Evolutionary conservation across 23 red algal genomes (phyloP).

Genomic region (Chondrus crispus): DNA sequence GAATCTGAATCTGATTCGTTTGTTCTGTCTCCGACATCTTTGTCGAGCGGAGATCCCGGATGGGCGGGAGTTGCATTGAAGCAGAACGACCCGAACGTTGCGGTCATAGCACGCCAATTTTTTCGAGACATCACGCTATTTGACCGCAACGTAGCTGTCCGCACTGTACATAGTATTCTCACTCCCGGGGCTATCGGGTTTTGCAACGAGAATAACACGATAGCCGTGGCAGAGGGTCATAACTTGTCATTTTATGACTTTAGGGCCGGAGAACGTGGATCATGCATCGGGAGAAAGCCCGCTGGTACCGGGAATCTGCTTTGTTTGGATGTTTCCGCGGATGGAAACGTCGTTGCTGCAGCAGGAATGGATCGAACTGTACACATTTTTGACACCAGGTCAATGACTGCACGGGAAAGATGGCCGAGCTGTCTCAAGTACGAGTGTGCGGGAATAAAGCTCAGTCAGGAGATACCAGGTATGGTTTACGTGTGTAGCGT

Average conservation of each 20-base stretch:
- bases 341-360: conserved; percentile 20
- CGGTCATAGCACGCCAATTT: conserved; percentile 8
- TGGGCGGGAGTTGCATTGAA: conserved; percentile 63
- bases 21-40: not conserved
- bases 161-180: not conserved
- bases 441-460: conserved; percentile 12
- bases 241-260: conserved; percentile 54
- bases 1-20: not conserved
- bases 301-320: conserved; percentile 10
- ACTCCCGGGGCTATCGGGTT: conserved; percentile 5
- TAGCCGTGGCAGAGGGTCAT: conserved; percentile 37
- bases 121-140: conserved; percentile 45
- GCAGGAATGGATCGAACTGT: conserved; percentile 62
- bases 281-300: not conserved
- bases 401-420: conserved; percentile 29
- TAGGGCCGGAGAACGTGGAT: conserved; percentile 11
- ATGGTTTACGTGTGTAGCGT: conserved; percentile 54
- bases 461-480: conserved; percentile 19
- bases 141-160: conserved; percentile 26
- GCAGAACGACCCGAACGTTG: not conserved
- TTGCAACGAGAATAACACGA: not conserved
- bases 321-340: conserved; percentile 17
- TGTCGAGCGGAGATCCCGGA: conserved; percentile 14
- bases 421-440: conserved; percentile 71
- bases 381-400: conserved; percentile 49